Evolutionary conservation across 2,329 filamentous ascomycete genomes (phyloP).

Genomic region (Bipolaris victoriae): DNA sequence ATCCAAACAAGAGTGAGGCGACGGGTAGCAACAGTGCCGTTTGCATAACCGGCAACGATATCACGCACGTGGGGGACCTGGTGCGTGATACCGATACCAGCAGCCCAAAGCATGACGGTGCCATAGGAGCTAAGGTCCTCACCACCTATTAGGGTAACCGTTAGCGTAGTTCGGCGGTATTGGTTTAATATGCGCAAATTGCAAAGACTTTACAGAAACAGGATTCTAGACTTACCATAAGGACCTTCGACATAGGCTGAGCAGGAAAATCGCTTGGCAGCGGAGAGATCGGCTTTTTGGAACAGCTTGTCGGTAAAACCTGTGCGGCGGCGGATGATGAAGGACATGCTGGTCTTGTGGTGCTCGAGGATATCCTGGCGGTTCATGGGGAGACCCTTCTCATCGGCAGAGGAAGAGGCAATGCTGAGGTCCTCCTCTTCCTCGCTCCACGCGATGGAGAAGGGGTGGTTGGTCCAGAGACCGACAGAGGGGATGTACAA

Average conservation of each 20-base stretch:
- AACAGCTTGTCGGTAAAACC: conserved; percentile 87
- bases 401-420: conserved; percentile 35
- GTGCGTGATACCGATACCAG: conserved; percentile 93
- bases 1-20: conserved; percentile 89
- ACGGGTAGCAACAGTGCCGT: conserved; percentile 79
- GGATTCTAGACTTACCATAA: conserved; percentile 60
- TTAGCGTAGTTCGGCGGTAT: conserved; percentile 34
- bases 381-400: conserved; percentile 57
- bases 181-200: conserved; percentile 35
- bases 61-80: conserved; percentile 87
- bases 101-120: conserved; percentile 87
- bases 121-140: conserved; percentile 91
- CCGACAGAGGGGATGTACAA: conserved; percentile 77
- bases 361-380: conserved; percentile 59
- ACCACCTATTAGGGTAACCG: conserved; percentile 59
- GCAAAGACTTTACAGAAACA: conserved; percentile 33
- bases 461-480: conserved; percentile 77
- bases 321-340: conserved; percentile 85
- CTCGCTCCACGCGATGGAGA: conserved; percentile 79
- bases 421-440: conserved; percentile 56
- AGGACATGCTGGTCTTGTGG: conserved; percentile 69
- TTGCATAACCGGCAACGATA: conserved; percentile 59
- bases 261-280: conserved; percentile 64
- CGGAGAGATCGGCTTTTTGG: conserved; percentile 65
- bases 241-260: conserved; percentile 86